Evolutionary conservation across 805 yeast genomes (phyloP).

Genomic region (Naumovozyma castellii): DNA sequence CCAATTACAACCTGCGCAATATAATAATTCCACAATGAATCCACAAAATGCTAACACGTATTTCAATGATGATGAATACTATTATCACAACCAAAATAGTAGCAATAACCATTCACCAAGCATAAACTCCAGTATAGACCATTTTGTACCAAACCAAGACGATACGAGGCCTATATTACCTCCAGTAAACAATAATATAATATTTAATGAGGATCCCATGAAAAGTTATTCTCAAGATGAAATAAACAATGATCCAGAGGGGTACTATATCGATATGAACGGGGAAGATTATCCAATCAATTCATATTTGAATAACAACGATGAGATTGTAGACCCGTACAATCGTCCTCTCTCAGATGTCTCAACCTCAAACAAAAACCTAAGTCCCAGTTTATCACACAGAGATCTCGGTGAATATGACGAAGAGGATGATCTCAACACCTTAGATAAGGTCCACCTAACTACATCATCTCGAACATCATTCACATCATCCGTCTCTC

Average conservation of each 20-base stretch:
- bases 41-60: constrained; percentile 6
- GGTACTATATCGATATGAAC: constrained; percentile 22
- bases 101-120: constrained; percentile 2
- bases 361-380: not conserved
- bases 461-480: constrained; percentile 9
- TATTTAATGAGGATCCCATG: not conserved
- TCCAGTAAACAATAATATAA: constrained; percentile 2
- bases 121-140: not conserved
- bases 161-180: constrained; percentile 21
- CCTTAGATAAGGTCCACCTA: constrained; percentile 8
- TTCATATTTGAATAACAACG: constrained; percentile 27
- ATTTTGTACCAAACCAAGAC: constrained; percentile 6
- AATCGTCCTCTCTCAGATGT: not conserved
- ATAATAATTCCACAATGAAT: constrained; percentile 1
- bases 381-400: constrained; percentile 7
- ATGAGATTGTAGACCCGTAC: constrained; percentile 31
- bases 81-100: constrained; percentile 9
- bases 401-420: constrained; percentile 23
- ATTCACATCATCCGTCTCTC: constrained; percentile 5
- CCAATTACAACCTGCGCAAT: constrained; percentile 4
- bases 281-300: constrained; percentile 31
- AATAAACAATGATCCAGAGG: constrained; percentile 17
- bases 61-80: constrained; percentile 21
- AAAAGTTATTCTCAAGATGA: not conserved
- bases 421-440: constrained; percentile 13